Conservation (phyloP, 1,139 yeast genomes). For the Scheffersomyces parashehatae region DNA sequence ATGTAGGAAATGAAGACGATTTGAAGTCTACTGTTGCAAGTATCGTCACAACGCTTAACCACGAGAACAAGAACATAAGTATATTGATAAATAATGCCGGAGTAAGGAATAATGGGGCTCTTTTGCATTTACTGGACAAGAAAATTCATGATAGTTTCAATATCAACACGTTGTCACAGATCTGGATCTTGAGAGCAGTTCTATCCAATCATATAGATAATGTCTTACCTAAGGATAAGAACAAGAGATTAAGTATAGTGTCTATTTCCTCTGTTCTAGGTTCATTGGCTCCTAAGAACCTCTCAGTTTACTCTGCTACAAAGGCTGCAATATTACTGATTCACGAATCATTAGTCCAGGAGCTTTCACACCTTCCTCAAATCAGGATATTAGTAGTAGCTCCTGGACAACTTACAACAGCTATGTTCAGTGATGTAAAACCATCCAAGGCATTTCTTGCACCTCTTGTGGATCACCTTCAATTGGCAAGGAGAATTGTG, state of each 20-base stretch:
- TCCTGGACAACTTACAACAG: slow-evolving; percentile 69
- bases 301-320: slow-evolving; percentile 64
- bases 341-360: slow-evolving; percentile 60
- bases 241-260: slow-evolving; percentile 49
- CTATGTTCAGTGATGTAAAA: slow-evolving; percentile 61
- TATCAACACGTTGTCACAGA: slow-evolving; percentile 59
- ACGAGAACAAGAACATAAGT: slow-evolving; percentile 37
- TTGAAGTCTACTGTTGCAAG: slow-evolving; percentile 21
- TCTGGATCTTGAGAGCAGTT: slow-evolving; percentile 48
- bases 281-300: slow-evolving; percentile 64
- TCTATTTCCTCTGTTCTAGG: slow-evolving; percentile 74
- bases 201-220: slow-evolving; percentile 28
- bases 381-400: slow-evolving; percentile 51
- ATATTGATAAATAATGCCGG: slow-evolving; percentile 79
- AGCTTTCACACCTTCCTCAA: slow-evolving; percentile 28
- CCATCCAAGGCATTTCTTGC: slow-evolving; percentile 65
- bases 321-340: slow-evolving; percentile 63
- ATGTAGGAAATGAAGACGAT: slow-evolving; percentile 42
- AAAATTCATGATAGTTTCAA: slow-evolving; percentile 42
- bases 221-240: slow-evolving; percentile 9
- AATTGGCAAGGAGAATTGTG: slow-evolving; percentile 47
- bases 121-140: slow-evolving; percentile 34
- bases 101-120: slow-evolving; percentile 48
- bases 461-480: slow-evolving; percentile 51
- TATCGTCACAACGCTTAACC: slow-evolving; percentile 30